A percentile compares a stretch with the other conserved stretches of the same genome.
phyloP scores from a whole-genome alignment of 345 rosid genomes.

The Raphanus raphanistrum region DNA sequence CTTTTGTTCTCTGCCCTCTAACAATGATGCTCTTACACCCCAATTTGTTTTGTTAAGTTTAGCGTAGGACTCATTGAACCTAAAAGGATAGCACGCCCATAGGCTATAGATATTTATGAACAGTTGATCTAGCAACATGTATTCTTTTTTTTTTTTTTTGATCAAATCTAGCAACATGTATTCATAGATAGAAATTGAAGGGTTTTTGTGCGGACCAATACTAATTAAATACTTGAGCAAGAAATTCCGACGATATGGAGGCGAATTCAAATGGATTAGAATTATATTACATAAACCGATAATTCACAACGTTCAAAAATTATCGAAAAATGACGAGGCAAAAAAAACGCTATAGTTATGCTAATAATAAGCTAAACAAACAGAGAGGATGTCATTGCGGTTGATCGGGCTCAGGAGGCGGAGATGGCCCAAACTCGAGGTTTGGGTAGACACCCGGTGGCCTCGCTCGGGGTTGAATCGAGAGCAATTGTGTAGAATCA shows the following conservation, averaged over 20 bases:
- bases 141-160: too few species aligned
- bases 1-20: too few species aligned
- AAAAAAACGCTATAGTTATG: conserved; percentile 15
- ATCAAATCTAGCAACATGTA: not conserved
- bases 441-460: conserved; percentile 87
- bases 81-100: too few species aligned
- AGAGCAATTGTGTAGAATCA: conserved; percentile 78
- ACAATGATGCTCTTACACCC: too few species aligned
- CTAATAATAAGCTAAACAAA: conserved; percentile 25
- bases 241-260: not conserved
- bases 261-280: conserved; percentile 2
- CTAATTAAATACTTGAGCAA: not conserved
- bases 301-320: conserved; percentile 18
- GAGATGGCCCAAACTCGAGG: conserved; percentile 67
- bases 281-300: conserved; percentile 23
- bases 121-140: not conserved
- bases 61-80: too few species aligned
- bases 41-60: too few species aligned
- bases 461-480: conserved; percentile 71
- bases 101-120: not conserved
- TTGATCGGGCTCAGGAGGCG: conserved; percentile 52
- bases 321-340: conserved; percentile 5
- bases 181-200: not conserved
- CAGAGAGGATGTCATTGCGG: conserved; percentile 19
- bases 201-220: not conserved